Evolutionary conservation across 331 rosid species (phyloP).

Genomic region (Erythrophleum ivorense): DNA sequence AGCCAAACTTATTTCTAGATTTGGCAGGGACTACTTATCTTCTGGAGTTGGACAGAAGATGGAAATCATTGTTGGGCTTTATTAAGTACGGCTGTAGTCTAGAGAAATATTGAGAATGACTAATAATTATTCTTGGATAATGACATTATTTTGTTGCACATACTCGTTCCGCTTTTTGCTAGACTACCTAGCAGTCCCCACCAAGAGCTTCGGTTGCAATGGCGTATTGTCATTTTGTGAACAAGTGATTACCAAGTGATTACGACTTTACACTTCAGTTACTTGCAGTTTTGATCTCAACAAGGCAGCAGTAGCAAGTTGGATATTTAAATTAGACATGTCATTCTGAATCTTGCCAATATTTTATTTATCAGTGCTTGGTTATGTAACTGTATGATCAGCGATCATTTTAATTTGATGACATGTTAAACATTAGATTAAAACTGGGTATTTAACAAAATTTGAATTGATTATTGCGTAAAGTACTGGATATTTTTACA

Average conservation of each 20-base stretch:
- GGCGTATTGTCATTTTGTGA: slow-evolving; percentile 16
- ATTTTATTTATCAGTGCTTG: not conserved
- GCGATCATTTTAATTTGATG: not conserved
- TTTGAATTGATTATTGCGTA: not conserved
- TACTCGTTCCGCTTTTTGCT: not conserved
- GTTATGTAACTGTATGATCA: not conserved
- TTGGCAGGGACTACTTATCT: not conserved
- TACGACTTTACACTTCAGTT: not conserved
- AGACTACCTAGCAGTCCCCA: not conserved
- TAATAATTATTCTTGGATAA: not conserved
- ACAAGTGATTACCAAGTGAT: slow-evolving; percentile 6
- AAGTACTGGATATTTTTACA: not conserved
- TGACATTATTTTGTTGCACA: not conserved
- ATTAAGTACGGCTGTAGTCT: not conserved
- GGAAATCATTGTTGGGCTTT: not conserved
- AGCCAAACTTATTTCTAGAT: not conserved
- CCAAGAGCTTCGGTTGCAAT: not conserved
- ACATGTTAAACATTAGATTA: not conserved
- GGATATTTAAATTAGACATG: not conserved
- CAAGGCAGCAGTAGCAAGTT: not conserved
- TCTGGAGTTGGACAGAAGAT: not conserved
- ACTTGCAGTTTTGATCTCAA: not conserved
- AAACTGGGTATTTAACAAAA: not conserved
- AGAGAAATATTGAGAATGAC: not conserved
- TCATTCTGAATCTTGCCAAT: slow-evolving; percentile 6